Conservation (phyloP, 768 basidiomycete species). For the Tulasnella sp. region DNA sequence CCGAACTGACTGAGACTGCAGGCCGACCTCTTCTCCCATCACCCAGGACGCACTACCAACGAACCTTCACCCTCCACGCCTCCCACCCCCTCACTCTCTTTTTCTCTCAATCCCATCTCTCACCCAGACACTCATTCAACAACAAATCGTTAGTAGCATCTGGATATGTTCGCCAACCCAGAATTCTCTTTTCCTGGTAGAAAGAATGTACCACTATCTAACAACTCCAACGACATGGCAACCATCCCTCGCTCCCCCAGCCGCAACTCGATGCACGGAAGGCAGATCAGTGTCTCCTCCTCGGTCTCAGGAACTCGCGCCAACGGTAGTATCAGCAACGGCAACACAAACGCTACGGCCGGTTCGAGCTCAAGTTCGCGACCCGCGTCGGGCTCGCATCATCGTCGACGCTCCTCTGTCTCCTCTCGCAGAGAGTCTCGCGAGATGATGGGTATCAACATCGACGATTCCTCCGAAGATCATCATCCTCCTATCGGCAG, state of each 20-base stretch:
- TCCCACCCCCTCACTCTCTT: slow-evolving; percentile 3
- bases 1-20: too few relatives aligned
- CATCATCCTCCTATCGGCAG: slow-evolving; percentile 24
- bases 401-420: slow-evolving; percentile 80
- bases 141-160: not conserved
- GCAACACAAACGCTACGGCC: not conserved
- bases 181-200: slow-evolving; percentile 8
- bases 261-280: slow-evolving; percentile 6
- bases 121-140: slow-evolving; percentile 1
- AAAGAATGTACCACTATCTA: not conserved
- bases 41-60: slow-evolving; percentile 1
- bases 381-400: slow-evolving; percentile 23
- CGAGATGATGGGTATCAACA: slow-evolving; percentile 73
- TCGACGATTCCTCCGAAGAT: slow-evolving; percentile 49
- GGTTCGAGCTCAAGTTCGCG: not conserved
- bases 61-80: not conserved
- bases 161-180: slow-evolving; percentile 11
- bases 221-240: not conserved
- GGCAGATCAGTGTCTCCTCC: slow-evolving; percentile 5
- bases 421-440: slow-evolving; percentile 84
- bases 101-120: slow-evolving; percentile 6
- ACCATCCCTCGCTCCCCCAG: not conserved
- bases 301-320: not conserved
- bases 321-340: not conserved
- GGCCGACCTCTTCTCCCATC: not conserved